Percentiles rank a stretch among this genome's conserved stretches.
Conservation (phyloP, 2,329 filamentous ascomycete species). For the Colletotrichum sp. region DNA sequence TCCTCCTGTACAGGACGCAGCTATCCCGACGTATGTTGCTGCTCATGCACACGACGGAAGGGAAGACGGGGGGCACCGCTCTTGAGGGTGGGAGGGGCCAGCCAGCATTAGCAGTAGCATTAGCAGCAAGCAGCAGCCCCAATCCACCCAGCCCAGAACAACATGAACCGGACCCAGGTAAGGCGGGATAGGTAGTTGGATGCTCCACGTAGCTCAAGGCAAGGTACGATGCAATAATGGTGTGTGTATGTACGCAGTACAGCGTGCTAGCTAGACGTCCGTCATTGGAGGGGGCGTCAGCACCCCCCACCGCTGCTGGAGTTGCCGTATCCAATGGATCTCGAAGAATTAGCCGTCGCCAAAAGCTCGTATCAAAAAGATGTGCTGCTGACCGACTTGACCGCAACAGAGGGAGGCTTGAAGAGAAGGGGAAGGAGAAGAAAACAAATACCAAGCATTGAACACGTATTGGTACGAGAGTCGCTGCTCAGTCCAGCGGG, state of each 20-base stretch:
- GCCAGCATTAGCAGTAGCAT: neutral
- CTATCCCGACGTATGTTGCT: slow-evolving; percentile 8
- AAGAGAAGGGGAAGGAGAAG: neutral
- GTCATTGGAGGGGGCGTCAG: neutral
- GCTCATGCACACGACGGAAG: slow-evolving; percentile 20
- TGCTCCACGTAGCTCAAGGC: neutral
- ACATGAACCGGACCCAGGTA: neutral
- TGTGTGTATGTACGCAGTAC: neutral
- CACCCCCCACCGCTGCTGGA: neutral
- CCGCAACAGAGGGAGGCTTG: neutral
- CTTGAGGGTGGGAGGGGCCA: neutral
- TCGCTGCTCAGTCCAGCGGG: neutral
- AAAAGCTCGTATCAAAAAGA: neutral
- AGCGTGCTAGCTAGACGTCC: neutral
- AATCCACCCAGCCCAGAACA: neutral
- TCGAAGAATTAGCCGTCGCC: neutral
- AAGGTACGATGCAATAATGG: neutral
- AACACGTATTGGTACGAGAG: neutral
- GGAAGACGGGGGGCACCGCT: neutral
- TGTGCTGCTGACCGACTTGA: neutral
- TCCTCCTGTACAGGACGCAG: slow-evolving; percentile 13
- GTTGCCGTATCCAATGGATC: neutral
- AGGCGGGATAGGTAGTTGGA: neutral
- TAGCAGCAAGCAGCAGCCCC: neutral
- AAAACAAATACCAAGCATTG: neutral